A percentile compares a stretch with the other conserved stretches of the same genome.
These are phyloP conservation scores for Chlamydomonas sp. DNA, from an alignment of 139 green algal species.

Conservation along the genomic window DNA sequence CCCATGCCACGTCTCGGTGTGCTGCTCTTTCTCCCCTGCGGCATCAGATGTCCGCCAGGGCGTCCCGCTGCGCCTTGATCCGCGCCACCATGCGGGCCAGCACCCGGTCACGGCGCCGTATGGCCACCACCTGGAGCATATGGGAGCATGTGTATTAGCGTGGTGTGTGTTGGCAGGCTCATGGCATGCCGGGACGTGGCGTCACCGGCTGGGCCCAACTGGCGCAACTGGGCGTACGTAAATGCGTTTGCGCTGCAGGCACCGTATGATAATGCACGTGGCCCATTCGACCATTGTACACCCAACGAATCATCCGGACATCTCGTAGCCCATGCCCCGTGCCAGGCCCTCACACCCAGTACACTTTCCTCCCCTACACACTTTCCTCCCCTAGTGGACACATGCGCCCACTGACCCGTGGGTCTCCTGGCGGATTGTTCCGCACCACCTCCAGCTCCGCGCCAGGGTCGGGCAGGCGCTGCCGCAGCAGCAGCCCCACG, in stretches of 20 bases:
- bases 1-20: not conserved
- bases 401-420: slow-evolving; percentile 4
- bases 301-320: too few species aligned
- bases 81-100: slow-evolving; percentile 13
- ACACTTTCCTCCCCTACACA: not conserved
- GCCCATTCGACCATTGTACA: too few species aligned
- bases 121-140: slow-evolving; percentile 22
- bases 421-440: slow-evolving; percentile 1
- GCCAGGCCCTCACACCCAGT: not conserved
- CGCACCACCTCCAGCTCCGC: slow-evolving; percentile 26
- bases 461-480: not conserved
- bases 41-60: slow-evolving; percentile 7
- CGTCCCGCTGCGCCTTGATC: slow-evolving; percentile 18
- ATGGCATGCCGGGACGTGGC: too few species aligned
- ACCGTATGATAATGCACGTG: too few species aligned
- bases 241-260: too few species aligned
- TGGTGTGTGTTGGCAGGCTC: not conserved
- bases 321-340: not conserved
- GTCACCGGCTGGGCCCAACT: too few species aligned
- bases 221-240: too few species aligned
- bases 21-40: too few species aligned
- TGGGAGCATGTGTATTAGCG: not conserved
- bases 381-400: not conserved
- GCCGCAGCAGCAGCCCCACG: not conserved
- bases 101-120: slow-evolving; percentile 29